Conservation (phyloP, 345 rosid species). For the Eucalyptus tenuipes region DNA sequence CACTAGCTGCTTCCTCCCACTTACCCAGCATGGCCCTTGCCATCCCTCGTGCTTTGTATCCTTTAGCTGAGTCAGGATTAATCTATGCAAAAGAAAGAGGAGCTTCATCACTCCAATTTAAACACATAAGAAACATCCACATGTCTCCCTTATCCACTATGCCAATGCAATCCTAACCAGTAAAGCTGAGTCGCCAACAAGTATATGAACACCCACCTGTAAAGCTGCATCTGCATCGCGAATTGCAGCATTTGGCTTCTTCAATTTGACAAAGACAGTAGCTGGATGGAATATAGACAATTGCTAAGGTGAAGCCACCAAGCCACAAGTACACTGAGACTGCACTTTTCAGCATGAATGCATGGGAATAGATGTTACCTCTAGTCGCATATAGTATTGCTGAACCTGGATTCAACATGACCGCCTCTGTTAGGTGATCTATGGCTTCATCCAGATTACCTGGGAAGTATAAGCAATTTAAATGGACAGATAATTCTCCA, state of each 20-base stretch:
- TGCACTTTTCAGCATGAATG: neutral
- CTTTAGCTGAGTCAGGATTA: conserved; percentile 85
- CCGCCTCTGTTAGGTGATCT: conserved; percentile 56
- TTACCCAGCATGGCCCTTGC: conserved; percentile 68
- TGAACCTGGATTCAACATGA: conserved; percentile 63
- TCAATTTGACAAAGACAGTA: conserved; percentile 37
- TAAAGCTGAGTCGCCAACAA: neutral
- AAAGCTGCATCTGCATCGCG: conserved; percentile 67
- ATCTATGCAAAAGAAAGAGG: conserved; percentile 16
- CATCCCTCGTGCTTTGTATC: conserved; percentile 74
- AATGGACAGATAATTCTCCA: neutral
- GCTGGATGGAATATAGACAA: conserved; percentile 17
- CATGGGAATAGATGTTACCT: conserved; percentile 19
- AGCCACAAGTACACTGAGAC: neutral
- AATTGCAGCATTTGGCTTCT: conserved; percentile 81
- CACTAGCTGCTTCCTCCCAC: conserved; percentile 77
- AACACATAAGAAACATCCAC: neutral
- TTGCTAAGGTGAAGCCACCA: neutral
- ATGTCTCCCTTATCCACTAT: neutral
- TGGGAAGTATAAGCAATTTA: conserved; percentile 9
- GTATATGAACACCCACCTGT: conserved; percentile 26
- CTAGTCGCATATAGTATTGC: conserved; percentile 75
- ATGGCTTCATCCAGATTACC: conserved; percentile 50
- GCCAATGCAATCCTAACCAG: neutral
- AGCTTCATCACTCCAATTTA: neutral